Base-by-base conservation (phyloP, 768 basidiomycete species). In the Mycena polygramma region DNA sequence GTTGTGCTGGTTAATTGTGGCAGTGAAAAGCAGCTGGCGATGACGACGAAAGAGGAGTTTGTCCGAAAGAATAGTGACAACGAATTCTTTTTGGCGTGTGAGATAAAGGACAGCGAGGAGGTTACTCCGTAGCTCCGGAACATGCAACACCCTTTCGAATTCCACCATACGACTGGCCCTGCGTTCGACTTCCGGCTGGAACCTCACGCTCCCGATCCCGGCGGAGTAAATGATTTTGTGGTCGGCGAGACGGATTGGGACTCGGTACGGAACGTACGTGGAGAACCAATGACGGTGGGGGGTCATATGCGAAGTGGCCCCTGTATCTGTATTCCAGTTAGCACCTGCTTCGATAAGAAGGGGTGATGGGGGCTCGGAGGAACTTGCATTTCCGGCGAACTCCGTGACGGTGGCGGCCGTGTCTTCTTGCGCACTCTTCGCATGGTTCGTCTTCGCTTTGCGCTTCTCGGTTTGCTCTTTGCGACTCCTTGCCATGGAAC, bases 311-410 rank as follows among this genome's bases (percentile, higher is more conserved):
- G 74, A 73, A 68, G 78, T 74, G 58, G 79, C 76, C 37, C 77
- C 79, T 73, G 76, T 79, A 72, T 81, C 79, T 48, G 74, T 65
- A 61, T 74, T 80, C 77, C 78, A 80, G 54, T 76, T 60, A 71
- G 69, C 37, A 17, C 52, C 61, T 7, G 70, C 64, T 54, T 37
- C 69, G 59, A 30, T 35, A 8, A 46, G 49, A 45, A 7, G 63
- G 41, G 43, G 55, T 15, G 59, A 39, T 17, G 43, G 37, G 41
- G 68, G 30, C 24, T 30, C 39, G 53, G 60, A 60, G 55, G 66
- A 57, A 71, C 70, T 74, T 53, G 66, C 73, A 48, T 68, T 68
- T 17, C 62, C 67, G 9, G 70, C 65, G 36, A 57, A 70, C 51
- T 73, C 72, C n/a, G n/a, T n/a, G n/a, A n/a, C n/a, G n/a, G n/a